These are phyloP conservation scores for Venturia aucupariae DNA, from an alignment of 2,329 filamentous ascomycete species.

Conservation along the genomic window DNA sequence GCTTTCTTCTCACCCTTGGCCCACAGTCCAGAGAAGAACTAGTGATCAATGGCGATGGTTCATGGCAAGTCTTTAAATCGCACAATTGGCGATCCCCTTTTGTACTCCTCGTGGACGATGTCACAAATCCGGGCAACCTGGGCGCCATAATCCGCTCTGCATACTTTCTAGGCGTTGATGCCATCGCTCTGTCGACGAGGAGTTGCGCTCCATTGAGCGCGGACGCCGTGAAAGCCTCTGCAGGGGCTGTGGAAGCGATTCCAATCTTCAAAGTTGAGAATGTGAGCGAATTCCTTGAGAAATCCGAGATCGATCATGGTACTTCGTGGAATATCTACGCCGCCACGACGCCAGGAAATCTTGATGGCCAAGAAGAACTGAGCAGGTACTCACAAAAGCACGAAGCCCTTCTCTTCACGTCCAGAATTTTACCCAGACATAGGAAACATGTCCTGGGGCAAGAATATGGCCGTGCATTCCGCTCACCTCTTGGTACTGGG, in stretches of 20 bases:
- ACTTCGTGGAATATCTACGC: constrained; percentile 67
- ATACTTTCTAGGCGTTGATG: constrained; percentile 82
- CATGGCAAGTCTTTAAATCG: constrained; percentile 39
- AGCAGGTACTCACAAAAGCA: not conserved
- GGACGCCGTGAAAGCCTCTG: constrained; percentile 75
- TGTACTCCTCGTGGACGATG: constrained; percentile 57
- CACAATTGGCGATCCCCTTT: constrained; percentile 52
- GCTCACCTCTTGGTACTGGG: not conserved
- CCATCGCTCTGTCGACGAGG: constrained; percentile 57
- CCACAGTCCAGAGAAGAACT: constrained; percentile 67
- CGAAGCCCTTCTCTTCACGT: not conserved
- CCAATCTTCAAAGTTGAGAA: constrained; percentile 61
- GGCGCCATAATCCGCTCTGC: constrained; percentile 83
- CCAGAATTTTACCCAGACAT: not conserved
- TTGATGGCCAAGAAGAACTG: not conserved
- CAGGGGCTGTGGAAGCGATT: constrained; percentile 76
- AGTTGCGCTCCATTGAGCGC: constrained; percentile 62
- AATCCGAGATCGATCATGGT: constrained; percentile 47
- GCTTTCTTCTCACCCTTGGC: constrained; percentile 32
- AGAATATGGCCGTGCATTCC: not conserved
- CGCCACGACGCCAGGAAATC: constrained; percentile 38
- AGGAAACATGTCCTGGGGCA: not conserved
- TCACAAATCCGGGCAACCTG: constrained; percentile 76
- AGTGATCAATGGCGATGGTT: constrained; percentile 58
- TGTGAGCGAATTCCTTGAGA: constrained; percentile 58